phyloP scores from a whole-genome alignment of 306 rosid genomes.

The Corylus heterophylla region DNA sequence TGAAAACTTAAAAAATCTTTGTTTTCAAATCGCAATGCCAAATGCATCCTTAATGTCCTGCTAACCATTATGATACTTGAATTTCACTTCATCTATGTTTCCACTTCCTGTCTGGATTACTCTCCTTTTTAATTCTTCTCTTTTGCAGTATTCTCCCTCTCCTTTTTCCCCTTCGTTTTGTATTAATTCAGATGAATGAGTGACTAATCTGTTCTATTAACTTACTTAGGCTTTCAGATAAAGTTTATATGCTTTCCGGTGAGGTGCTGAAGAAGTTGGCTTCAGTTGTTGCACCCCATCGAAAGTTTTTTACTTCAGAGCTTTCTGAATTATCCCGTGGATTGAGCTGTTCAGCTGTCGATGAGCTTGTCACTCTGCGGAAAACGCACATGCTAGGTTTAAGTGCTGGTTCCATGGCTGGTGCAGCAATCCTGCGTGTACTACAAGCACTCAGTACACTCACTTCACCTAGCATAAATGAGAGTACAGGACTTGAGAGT shows the following conservation, averaged over 20 bases:
- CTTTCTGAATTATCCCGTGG: constrained; percentile 78
- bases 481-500: constrained; percentile 45
- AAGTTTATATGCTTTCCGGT: constrained; percentile 79
- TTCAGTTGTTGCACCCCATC: constrained; percentile 66
- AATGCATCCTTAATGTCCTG: constrained; percentile 6
- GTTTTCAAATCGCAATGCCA: too few relatives aligned
- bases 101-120: neutral
- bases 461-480: constrained; percentile 46
- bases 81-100: neutral
- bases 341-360: constrained; percentile 83
- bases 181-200: neutral
- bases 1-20: too few relatives aligned
- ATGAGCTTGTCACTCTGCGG: constrained; percentile 85
- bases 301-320: constrained; percentile 69
- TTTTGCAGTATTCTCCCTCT: neutral
- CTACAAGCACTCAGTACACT: constrained; percentile 86
- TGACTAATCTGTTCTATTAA: constrained; percentile 37
- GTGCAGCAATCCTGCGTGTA: constrained; percentile 92
- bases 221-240: constrained; percentile 85
- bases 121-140: neutral
- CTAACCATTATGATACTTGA: neutral
- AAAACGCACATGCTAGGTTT: constrained; percentile 91
- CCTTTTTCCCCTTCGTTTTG: neutral
- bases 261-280: constrained; percentile 94
- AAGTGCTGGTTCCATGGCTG: constrained; percentile 98